phyloP scores from a whole-genome alignment of 768 basidiomycete genomes.

The Lyophyllum atratum region DNA sequence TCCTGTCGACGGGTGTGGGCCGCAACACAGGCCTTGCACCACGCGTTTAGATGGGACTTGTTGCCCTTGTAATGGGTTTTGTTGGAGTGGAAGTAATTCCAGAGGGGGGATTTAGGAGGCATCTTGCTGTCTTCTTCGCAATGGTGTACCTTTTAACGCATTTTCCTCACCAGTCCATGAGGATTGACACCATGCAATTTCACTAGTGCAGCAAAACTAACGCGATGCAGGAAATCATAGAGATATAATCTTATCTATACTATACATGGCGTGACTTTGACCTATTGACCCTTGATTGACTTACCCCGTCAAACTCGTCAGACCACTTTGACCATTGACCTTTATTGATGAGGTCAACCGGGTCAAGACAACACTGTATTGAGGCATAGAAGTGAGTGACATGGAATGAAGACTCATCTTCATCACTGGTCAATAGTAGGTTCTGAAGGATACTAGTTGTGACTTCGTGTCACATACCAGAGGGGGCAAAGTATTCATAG shows the following conservation, averaged over 20 bases:
- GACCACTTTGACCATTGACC: not conserved
- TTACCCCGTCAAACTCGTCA: not conserved
- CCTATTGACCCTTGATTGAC: constrained; percentile 1
- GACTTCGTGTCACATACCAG: too few species aligned
- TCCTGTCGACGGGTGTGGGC: not conserved
- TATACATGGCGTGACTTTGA: not conserved
- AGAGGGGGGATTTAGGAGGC: constrained; percentile 3
- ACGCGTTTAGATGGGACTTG: not conserved
- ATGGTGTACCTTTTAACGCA: not conserved
- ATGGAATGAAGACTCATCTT: too few species aligned
- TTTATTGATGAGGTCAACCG: not conserved
- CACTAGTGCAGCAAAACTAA: not conserved
- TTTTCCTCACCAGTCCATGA: too few species aligned
- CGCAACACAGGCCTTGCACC: not conserved
- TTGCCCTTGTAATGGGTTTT: not conserved
- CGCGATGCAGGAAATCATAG: too few species aligned
- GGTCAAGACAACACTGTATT: constrained; percentile 8
- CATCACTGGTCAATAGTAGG: too few species aligned
- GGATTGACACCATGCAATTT: too few species aligned
- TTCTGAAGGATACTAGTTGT: too few species aligned
- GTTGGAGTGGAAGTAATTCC: not conserved
- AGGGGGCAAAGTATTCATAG: too few species aligned
- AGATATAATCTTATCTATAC: not conserved
- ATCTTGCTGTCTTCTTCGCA: not conserved
- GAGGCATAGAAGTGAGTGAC: too few species aligned